Evolutionary conservation across 2,329 filamentous ascomycete genomes (phyloP).

Genomic region (Trichoderma gracile): DNA sequence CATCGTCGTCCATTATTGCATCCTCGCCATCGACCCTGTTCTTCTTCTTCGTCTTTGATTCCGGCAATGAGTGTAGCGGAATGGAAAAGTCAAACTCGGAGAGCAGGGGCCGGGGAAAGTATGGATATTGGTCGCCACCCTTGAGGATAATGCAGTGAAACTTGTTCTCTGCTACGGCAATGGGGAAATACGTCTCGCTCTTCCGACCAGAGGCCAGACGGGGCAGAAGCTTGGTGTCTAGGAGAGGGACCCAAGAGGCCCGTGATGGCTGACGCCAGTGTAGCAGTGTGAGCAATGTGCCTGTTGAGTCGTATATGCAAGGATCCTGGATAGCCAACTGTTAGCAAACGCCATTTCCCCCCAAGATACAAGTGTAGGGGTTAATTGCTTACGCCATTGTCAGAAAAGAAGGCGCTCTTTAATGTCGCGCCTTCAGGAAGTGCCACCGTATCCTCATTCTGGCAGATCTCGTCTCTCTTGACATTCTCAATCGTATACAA

Average conservation of each 20-base stretch:
- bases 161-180: constrained; percentile 85
- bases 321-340: constrained; percentile 63
- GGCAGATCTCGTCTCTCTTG: constrained; percentile 89
- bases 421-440: constrained; percentile 72
- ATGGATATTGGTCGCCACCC: constrained; percentile 87
- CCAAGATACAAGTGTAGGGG: too few relatives aligned
- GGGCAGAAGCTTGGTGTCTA: constrained; percentile 82
- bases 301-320: constrained; percentile 92
- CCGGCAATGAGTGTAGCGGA: constrained; percentile 64
- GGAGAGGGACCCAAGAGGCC: constrained; percentile 86
- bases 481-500: constrained; percentile 94
- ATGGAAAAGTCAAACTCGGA: constrained; percentile 92
- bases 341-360: not conserved
- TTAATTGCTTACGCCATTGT: constrained; percentile 68
- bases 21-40: constrained; percentile 32
- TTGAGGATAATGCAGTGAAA: constrained; percentile 99
- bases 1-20: constrained; percentile 22
- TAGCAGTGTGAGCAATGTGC: constrained; percentile 80
- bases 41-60: constrained; percentile 37
- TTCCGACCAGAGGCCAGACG: constrained; percentile 84
- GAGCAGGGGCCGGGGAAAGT: constrained; percentile 85
- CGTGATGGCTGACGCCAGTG: constrained; percentile 88
- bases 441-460: constrained; percentile 89
- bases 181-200: constrained; percentile 89
- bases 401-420: constrained; percentile 87